Evolutionary conservation across 2,329 filamentous ascomycete genomes (phyloP), one percentile per base, ranked within the genome.

Genomic region (Aspergillus sojae): DNA sequence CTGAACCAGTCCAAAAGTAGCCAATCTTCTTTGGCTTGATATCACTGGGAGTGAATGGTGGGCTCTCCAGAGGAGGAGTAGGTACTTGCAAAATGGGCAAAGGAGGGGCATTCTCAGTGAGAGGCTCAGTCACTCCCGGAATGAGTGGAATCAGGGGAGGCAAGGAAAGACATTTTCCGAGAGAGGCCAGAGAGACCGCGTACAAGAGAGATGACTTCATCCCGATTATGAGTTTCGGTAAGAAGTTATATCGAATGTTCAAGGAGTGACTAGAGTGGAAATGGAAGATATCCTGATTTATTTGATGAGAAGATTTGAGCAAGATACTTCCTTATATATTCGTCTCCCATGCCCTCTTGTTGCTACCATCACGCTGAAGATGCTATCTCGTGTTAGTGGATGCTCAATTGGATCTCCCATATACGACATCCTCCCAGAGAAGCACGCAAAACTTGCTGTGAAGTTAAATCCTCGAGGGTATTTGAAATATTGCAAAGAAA

Each of bases 1-100:
- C 86, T 39, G 86, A 80, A 21, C 82, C 86, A 58, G 85, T 87
- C 85, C 85, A 88, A 77, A 88, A 88, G 75, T 88, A 88, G 0
- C 86, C 87, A 71, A 89, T 86, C 79, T 89, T 89, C 83, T 88
- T 89, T 32, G 87, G 86, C 77, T 84, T 85, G 71, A 88, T 82
- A 64, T 85, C 77, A 71, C 83, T 85, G 3, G 80, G 77, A 12
- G 77, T 78, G 64, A 87, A 88, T 0, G 86, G 82, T 56, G 86
- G 86, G 16, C 46, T 50, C 46, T 50, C 46, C 26, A 50, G 46
- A 28, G 26, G 46, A 50, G 46, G 46, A n/a, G 84, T 86, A 2
- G 86, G 86, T 5, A 86, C 60, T 70, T 88, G 86, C 12, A 89
- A 75, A 61, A 89, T 83, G 4, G 86, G 86, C 30, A 88, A 75